phyloP scores from a whole-genome alignment of 2,329 filamentous ascomycete genomes.

The Chaetomium olivaceum region DNA sequence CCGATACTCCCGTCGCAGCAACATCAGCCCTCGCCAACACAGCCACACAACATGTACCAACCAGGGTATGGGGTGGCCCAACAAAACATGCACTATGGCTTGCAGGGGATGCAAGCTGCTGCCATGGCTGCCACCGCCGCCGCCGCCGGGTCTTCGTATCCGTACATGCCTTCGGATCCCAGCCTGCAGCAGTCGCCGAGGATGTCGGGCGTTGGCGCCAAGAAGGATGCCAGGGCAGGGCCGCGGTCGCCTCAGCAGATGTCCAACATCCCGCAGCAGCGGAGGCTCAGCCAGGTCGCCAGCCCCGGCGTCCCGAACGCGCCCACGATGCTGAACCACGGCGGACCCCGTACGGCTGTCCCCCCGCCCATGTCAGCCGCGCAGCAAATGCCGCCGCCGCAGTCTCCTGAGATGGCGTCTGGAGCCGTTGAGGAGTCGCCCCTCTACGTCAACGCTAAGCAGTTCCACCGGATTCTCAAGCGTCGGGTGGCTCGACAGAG shows the following conservation, averaged over 20 bases:
- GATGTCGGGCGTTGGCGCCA: conserved; percentile 67
- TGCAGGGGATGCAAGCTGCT: conserved; percentile 81
- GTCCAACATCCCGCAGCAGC: conserved; percentile 58
- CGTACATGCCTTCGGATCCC: conserved; percentile 70
- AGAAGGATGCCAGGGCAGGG: conserved; percentile 65
- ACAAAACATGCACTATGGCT: conserved; percentile 77
- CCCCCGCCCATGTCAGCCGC: conserved; percentile 63
- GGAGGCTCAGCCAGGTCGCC: conserved; percentile 74
- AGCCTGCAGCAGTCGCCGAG: conserved; percentile 75
- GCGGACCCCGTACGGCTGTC: conserved; percentile 51
- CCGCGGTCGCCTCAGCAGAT: conserved; percentile 77
- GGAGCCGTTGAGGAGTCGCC: conserved; percentile 83
- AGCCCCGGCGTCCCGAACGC: conserved; percentile 74
- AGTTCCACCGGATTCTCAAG: conserved; percentile 97
- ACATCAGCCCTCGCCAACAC: conserved; percentile 64
- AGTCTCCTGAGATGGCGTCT: conserved; percentile 77
- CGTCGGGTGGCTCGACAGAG: conserved; percentile 88
- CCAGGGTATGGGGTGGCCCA: conserved; percentile 73
- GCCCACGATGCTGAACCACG: conserved; percentile 74
- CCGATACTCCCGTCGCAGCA: conserved; percentile 79
- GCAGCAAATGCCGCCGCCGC: conserved; percentile 66
- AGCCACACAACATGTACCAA: conserved; percentile 76
- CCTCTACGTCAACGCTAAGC: conserved; percentile 96
- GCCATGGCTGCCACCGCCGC: conserved; percentile 91
- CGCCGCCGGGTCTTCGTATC: conserved; percentile 77